Evolutionary conservation across 148 eudicot species (phyloP).

Genomic region (Nyssa sinensis): DNA sequence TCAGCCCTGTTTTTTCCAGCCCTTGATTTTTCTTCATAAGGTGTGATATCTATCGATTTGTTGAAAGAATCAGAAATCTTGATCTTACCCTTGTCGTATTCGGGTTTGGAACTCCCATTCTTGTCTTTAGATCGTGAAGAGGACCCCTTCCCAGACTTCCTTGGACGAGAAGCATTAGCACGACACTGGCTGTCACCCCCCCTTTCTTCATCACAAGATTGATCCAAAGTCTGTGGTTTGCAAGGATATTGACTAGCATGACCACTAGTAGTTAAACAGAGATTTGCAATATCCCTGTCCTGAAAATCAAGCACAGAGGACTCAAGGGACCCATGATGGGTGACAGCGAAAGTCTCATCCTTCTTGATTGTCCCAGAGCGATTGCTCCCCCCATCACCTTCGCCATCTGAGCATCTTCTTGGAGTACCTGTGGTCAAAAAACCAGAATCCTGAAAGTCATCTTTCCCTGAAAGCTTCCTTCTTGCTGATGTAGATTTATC

Average conservation of each 20-base stretch:
- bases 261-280: constrained; percentile 16
- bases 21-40: constrained; percentile 41
- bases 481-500: constrained; percentile 36
- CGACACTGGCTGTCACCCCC: constrained; percentile 26
- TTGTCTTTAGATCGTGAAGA: constrained; percentile 48
- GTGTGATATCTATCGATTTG: constrained; percentile 27
- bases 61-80: constrained; percentile 40
- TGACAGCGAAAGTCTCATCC: constrained; percentile 22
- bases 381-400: constrained; percentile 32
- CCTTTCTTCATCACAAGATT: constrained; percentile 30
- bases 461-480: constrained; percentile 33
- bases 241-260: constrained; percentile 24
- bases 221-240: constrained; percentile 30
- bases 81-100: constrained; percentile 38
- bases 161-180: constrained; percentile 23
- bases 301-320: constrained; percentile 25
- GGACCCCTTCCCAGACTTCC: constrained; percentile 40
- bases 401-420: constrained; percentile 32
- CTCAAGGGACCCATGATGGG: constrained; percentile 25
- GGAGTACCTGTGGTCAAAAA: constrained; percentile 30
- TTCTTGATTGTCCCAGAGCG: constrained; percentile 33
- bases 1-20: constrained; percentile 41
- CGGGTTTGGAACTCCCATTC: constrained; percentile 30
- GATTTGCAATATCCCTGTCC: constrained; percentile 26
- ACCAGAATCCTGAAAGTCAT: constrained; percentile 30